These are phyloP conservation scores for Aspergillus sp. DNA, from an alignment of 2,329 filamentous ascomycete genomes.

Conservation along the genomic window DNA sequence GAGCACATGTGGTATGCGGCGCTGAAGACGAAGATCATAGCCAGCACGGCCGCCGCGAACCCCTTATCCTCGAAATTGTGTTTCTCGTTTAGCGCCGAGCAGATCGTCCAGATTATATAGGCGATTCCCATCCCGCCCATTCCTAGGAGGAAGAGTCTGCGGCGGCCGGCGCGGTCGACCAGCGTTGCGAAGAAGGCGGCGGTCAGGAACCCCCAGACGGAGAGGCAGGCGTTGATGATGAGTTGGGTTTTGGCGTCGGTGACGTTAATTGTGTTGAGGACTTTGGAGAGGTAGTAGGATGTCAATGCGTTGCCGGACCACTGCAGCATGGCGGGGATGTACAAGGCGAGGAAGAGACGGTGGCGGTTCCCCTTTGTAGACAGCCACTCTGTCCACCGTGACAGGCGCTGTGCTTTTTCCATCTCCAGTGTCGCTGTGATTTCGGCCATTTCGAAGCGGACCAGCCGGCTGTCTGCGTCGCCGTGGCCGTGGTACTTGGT, in stretches of 20 bases:
- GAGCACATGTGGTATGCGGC: slow-evolving; percentile 12
- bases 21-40: slow-evolving; percentile 11
- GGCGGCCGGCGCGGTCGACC: slow-evolving; percentile 45
- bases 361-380: slow-evolving; percentile 12
- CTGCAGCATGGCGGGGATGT: slow-evolving; percentile 19
- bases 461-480: slow-evolving; percentile 16
- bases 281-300: slow-evolving; percentile 57
- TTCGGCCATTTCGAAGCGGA: slow-evolving; percentile 27
- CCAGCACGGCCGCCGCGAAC: slow-evolving; percentile 1
- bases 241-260: slow-evolving; percentile 47
- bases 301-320: slow-evolving; percentile 33
- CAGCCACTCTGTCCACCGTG: slow-evolving; percentile 15
- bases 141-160: slow-evolving; percentile 43
- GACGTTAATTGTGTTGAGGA: slow-evolving; percentile 54
- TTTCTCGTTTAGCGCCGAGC: slow-evolving; percentile 7
- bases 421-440: slow-evolving; percentile 23
- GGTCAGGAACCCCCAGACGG: slow-evolving; percentile 56
- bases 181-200: slow-evolving; percentile 57
- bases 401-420: slow-evolving; percentile 18
- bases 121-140: slow-evolving; percentile 17
- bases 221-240: slow-evolving; percentile 57
- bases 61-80: slow-evolving; percentile 1
- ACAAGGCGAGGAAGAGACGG: slow-evolving; percentile 16
- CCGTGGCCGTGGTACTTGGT: slow-evolving; percentile 7
- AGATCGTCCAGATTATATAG: slow-evolving; percentile 11